Percentiles rank a stretch among this genome's conserved stretches.
Conservation (phyloP, 2,329 filamentous ascomycete genomes). For the Hypoxylon sp. region DNA sequence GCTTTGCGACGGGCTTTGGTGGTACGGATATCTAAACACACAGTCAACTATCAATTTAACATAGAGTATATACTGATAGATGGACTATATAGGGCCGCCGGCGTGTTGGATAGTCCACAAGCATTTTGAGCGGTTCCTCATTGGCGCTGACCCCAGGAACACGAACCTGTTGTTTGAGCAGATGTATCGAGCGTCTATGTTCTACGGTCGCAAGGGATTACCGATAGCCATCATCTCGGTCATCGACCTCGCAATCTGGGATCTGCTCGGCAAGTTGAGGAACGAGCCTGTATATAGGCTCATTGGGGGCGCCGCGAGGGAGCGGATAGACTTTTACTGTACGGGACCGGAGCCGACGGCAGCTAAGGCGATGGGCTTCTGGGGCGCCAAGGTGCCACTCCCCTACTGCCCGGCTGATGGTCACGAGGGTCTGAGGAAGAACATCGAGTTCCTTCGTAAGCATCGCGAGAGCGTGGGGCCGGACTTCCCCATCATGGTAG, state of each 20-base stretch:
- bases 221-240: conserved; percentile 93
- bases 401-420: conserved; percentile 93
- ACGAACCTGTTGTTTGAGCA: conserved; percentile 95
- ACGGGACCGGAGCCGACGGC: conserved; percentile 87
- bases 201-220: conserved; percentile 94
- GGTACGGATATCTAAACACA: conserved; percentile 59
- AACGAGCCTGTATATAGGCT: conserved; percentile 95
- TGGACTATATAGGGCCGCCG: conserved; percentile 73
- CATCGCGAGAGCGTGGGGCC: conserved; percentile 88
- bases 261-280: conserved; percentile 89
- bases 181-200: conserved; percentile 97
- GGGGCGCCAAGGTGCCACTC: conserved; percentile 89
- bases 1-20: conserved; percentile 94
- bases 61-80: conserved; percentile 26
- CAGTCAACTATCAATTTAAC: conserved; percentile 38
- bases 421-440: conserved; percentile 84
- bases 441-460: conserved; percentile 88
- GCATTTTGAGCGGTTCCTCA: conserved; percentile 92
- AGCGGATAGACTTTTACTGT: conserved; percentile 92
- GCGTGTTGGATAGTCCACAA: conserved; percentile 95
- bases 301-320: conserved; percentile 90
- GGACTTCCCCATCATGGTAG: conserved; percentile 93
- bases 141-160: conserved; percentile 90
- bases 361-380: conserved; percentile 89
- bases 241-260: conserved; percentile 94